Evolutionary conservation across 2,329 filamentous ascomycete species (phyloP), one percentile per base, ranked within the genome.

Genomic region (Rutstroemia sp.): DNA sequence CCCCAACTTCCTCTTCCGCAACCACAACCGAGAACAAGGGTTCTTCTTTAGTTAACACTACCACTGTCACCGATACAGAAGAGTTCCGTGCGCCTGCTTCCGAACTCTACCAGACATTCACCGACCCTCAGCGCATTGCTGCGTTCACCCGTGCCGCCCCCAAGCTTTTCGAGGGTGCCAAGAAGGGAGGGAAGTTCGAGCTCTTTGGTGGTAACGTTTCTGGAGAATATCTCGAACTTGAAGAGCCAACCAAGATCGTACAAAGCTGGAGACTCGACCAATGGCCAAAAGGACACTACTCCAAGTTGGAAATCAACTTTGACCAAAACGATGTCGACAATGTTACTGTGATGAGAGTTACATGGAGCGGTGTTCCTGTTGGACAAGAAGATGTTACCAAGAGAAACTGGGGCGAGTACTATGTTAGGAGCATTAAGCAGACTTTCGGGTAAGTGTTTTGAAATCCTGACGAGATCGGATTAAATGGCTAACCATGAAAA

Each of bases 341-440:
- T 62, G 92, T 97, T 30, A 99, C 94, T 5, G 85, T 94, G 59
- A 94, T 99, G 90, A 83, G 91, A 60, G 92, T 97, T 30, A 87
- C 86, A 66, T 99, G 94, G 94, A 87, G 85, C 58, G 94, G 92
- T 50, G 92, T 99, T 37, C 94, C 94, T 0, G 77, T 95, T 55
- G 94, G 94, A 47, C 91, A 99, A 75, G 94, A 99, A 72, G 94
- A 97, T 64, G 88, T 95, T 38, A 96, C 92, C 45, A 95, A 91
- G 80, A 82, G 87, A 66, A 99, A 99, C 74, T 99, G 95, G 92
- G 81, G 86, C 52, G 88, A 95, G 71, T 99, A 99, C 74, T 99
- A 99, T 70, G 87, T 99, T 64, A 83, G 85, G 72, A 91, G 88
- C 75, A 92, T 94, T 73, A 92, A 92, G 79, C 81, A 82, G 71